Conservation (phyloP, 2,329 filamentous ascomycete species). For the Ophiocordyceps australis region DNA sequence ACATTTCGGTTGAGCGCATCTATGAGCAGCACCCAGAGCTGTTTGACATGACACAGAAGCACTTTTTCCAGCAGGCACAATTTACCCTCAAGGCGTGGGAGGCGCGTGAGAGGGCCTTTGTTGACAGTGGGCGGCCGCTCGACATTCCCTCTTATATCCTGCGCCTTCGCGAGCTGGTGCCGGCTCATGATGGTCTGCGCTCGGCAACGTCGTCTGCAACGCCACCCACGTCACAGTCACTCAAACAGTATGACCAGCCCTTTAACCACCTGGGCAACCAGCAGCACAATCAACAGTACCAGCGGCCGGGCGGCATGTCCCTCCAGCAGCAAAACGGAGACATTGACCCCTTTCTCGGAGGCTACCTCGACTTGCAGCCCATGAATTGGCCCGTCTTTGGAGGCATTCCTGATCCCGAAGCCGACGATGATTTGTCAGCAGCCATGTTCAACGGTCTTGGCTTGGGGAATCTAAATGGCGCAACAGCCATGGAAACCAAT, state of each 20-base stretch:
- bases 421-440: conserved; percentile 11
- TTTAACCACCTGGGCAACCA: background rate
- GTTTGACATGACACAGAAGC: conserved; percentile 26
- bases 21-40: conserved; percentile 32
- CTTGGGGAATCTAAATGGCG: no score
- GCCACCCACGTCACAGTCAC: conserved; percentile 9
- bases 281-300: conserved; percentile 1
- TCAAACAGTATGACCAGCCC: conserved; percentile 5
- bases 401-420: no score
- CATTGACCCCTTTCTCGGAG: conserved; percentile 24
- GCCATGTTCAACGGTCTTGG: conserved; percentile 14
- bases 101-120: conserved; percentile 23
- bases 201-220: conserved; percentile 11
- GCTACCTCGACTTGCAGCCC: conserved; percentile 21
- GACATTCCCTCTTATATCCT: conserved; percentile 25
- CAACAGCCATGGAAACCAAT: conserved; percentile 7
- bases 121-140: conserved; percentile 16
- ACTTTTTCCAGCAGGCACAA: conserved; percentile 23
- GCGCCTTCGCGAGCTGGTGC: conserved; percentile 22
- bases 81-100: conserved; percentile 34
- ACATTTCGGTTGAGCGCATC: conserved; percentile 25
- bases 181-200: conserved; percentile 16
- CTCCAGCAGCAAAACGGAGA: conserved; percentile 5
- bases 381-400: conserved; percentile 30
- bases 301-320: conserved; percentile 1